Base-by-base conservation (phyloP, 768 basidiomycete species). In the Austroboletus eburneus region DNA sequence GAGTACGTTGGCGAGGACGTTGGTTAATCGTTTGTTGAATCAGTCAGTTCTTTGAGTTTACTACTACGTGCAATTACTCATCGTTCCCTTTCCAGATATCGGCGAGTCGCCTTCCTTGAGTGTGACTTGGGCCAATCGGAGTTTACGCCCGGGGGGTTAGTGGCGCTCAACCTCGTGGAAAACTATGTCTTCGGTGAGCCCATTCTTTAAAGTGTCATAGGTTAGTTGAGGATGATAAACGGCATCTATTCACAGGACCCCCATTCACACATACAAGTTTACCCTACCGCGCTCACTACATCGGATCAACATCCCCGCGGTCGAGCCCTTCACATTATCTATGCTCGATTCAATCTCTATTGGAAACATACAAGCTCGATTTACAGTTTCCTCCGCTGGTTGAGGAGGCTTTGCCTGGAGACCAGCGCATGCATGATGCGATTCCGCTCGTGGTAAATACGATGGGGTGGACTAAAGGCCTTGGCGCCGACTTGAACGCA, bases 381-480 rank as follows among this genome's bases (percentile, higher is more conserved):
- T 59, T 94, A 5, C 83, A 83, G 52, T 74, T 72, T 42, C 69
- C 75, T 1, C 55, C 62, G 1, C 44, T 65, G 5, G 61, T 39
- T 35, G 60, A 62, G 7, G 62, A 64, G 3, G 64, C 67, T 5
- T 49, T 64, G 1, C 43, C 45, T 14, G 59, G 40, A 0, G 69
- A 73, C 37, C 51, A 52, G 24, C 72, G 77, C 34, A 74, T 85
- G 20, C 56, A 61, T 6, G 81, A 85, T 40, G 50, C 68, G 22
- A 79, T 93, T 5, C 95, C 95, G 0, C 78, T 97, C 16, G 80
- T 97, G 14, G 78, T 98, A 43, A 99, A 98, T 62, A 97, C 90
- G 0, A 94, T 95, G 82, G 95, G 95, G 2, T 99, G 95, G 95
- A 79, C 79, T 5, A 97, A 94, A 63, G 95, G 95, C 7, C 79